Conservation (phyloP, 495 filamentous ascomycete genomes). For the Neurospora terricola region DNA sequence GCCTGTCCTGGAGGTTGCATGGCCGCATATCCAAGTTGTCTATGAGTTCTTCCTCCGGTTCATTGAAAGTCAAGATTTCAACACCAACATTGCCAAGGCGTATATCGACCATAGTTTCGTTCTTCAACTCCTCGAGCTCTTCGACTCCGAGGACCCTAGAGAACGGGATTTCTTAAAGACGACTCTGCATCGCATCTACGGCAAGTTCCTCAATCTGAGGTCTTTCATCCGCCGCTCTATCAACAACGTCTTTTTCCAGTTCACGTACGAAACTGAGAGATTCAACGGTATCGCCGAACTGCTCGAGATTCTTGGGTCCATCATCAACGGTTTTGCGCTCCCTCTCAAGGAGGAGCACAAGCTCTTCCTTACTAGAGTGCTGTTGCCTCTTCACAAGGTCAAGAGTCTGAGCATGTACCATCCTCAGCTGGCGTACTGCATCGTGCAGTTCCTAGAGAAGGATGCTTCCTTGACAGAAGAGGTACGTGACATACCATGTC, state of each 20-base stretch:
- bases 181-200: constrained; percentile 94
- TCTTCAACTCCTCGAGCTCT: constrained; percentile 91
- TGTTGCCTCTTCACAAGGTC: constrained; percentile 93
- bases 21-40: constrained; percentile 98
- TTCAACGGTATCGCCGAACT: constrained; percentile 98
- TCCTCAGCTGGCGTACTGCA: constrained; percentile 96
- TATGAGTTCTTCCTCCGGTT: constrained; percentile 99
- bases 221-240: constrained; percentile 97
- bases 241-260: constrained; percentile 99
- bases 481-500: constrained; percentile 33
- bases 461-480: constrained; percentile 96
- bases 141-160: constrained; percentile 95
- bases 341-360: constrained; percentile 99
- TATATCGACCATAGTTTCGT: constrained; percentile 99
- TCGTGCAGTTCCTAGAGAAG: constrained; percentile 98
- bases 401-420: constrained; percentile 99
- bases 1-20: constrained; percentile 94
- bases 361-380: constrained; percentile 85
- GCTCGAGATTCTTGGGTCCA: constrained; percentile 92
- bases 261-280: constrained; percentile 95
- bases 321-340: constrained; percentile 97
- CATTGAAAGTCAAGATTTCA: constrained; percentile 99
- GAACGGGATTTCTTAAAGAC: constrained; percentile 98
- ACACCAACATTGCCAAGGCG: constrained; percentile 98
- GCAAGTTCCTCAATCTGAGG: constrained; percentile 95